Percentiles rank a stretch among this genome's conserved stretches.
These are phyloP conservation scores for Exophiala sp. DNA, from an alignment of 2,329 filamentous ascomycete species.

Conservation along the genomic window DNA sequence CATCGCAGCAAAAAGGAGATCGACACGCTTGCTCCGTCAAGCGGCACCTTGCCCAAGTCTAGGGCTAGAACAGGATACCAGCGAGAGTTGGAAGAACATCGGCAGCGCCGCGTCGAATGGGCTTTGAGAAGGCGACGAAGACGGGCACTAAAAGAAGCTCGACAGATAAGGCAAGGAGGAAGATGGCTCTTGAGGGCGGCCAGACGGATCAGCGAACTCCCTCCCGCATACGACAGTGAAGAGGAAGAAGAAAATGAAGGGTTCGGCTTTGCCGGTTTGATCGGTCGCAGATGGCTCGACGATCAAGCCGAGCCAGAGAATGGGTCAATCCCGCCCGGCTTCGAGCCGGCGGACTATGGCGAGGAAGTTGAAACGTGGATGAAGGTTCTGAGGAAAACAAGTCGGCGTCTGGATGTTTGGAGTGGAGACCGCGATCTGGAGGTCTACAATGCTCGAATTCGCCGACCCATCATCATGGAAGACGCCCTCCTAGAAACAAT, in stretches of 20 bases:
- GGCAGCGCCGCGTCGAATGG: conserved; percentile 47
- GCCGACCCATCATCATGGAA: conserved; percentile 10
- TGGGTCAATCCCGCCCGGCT: conserved; percentile 33
- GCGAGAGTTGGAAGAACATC: conserved; percentile 48
- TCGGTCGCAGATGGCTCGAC: conserved; percentile 17
- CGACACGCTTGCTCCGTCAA: conserved; percentile 25
- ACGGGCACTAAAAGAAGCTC: conserved; percentile 38
- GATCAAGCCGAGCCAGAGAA: conserved; percentile 13
- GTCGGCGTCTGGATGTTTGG: conserved; percentile 45
- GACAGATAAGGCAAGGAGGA: conserved; percentile 37
- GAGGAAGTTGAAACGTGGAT: conserved; percentile 46
- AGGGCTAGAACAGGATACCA: conserved; percentile 50
- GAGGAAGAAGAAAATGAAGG: conserved; percentile 43
- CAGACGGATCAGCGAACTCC: conserved; percentile 41
- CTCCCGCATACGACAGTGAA: conserved; percentile 46
- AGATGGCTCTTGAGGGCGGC: conserved; percentile 41
- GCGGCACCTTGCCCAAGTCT: conserved; percentile 38
- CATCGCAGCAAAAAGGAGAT: conserved; percentile 15
- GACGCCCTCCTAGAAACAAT: background rate
- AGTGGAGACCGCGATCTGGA: conserved; percentile 42
- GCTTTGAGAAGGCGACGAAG: conserved; percentile 42
- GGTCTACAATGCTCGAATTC: conserved; percentile 29
- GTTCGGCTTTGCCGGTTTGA: conserved; percentile 32
- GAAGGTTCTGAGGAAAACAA: conserved; percentile 42
- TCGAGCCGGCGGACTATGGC: conserved; percentile 46